Conservation (phyloP, 306 rosid species). For the Vicia sativa region DNA sequence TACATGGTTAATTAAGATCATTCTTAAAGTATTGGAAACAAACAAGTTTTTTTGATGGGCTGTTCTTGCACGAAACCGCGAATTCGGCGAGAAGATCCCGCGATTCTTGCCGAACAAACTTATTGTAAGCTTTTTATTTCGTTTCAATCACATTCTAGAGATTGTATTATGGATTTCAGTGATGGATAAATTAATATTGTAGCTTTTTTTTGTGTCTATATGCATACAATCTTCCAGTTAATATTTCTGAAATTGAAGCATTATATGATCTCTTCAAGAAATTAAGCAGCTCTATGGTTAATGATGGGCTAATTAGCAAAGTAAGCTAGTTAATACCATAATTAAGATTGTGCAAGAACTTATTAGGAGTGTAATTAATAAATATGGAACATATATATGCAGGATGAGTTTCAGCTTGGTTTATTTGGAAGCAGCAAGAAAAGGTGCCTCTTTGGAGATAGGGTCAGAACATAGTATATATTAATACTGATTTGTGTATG, state of each 20-base stretch:
- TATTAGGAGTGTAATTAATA: background rate
- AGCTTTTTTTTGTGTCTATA: background rate
- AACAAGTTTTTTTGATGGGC: conserved; percentile 38
- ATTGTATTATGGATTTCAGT: background rate
- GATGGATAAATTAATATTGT: background rate
- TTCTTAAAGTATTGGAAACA: background rate
- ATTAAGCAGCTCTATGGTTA: conserved; percentile 56
- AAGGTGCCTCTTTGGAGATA: conserved; percentile 49
- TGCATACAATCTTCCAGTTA: conserved; percentile 41
- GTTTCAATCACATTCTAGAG: background rate
- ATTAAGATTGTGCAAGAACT: conserved; percentile 13
- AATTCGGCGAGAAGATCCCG: conserved; percentile 41
- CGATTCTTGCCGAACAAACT: conserved; percentile 58
- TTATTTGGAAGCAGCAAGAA: conserved; percentile 53
- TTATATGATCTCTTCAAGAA: conserved; percentile 58
- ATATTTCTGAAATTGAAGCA: conserved; percentile 45
- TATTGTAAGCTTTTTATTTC: conserved; percentile 43
- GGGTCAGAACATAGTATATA: conserved; percentile 41
- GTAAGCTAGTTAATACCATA: conserved; percentile 37
- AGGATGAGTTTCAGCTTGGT: conserved; percentile 69
- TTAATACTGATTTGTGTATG: background rate
- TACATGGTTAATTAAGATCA: background rate
- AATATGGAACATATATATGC: conserved; percentile 23
- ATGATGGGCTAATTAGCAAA: conserved; percentile 61
- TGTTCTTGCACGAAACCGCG: conserved; percentile 48